Conservation (phyloP, 116 monocot species). For the Trichopus zeylanicus region DNA sequence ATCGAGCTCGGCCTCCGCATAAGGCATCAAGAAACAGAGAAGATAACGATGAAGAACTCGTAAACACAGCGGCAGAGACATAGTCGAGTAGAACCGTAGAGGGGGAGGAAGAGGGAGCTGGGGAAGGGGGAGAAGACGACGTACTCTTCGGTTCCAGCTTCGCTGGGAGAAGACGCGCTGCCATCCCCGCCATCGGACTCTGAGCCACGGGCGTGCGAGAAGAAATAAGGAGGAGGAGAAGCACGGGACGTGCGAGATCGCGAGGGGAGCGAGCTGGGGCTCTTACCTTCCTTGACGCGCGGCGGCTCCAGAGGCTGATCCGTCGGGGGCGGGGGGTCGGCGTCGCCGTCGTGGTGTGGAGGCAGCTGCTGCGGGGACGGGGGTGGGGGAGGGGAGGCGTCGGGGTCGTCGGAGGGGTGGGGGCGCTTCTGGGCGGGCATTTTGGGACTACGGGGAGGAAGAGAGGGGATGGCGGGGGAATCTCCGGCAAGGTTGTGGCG, state of each 20-base stretch:
- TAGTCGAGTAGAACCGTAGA: neutral
- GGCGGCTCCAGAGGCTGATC: neutral
- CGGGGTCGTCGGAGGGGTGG: neutral
- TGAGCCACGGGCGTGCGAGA: neutral
- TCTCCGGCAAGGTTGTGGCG: too few relatives aligned
- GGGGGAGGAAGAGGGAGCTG: neutral
- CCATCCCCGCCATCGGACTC: neutral
- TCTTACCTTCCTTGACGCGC: neutral
- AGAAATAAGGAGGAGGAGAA: neutral
- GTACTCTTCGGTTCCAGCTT: neutral
- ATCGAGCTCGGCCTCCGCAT: too few relatives aligned
- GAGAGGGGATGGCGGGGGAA: too few relatives aligned
- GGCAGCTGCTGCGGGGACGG: neutral
- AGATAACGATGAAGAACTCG: neutral
- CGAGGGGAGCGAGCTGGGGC: neutral
- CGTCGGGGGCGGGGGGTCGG: neutral
- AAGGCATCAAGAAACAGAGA: too few relatives aligned
- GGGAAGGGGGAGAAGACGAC: neutral
- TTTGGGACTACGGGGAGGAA: too few relatives aligned
- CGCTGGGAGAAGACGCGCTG: neutral
- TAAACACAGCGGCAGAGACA: neutral
- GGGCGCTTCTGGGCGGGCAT: slow-evolving; percentile 2
- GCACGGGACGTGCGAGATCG: neutral
- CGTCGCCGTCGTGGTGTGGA: neutral
- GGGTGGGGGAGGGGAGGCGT: neutral